These are phyloP conservation scores for Haplographium delicatum DNA, from an alignment of 495 filamentous ascomycete genomes.

Conservation along the genomic window DNA sequence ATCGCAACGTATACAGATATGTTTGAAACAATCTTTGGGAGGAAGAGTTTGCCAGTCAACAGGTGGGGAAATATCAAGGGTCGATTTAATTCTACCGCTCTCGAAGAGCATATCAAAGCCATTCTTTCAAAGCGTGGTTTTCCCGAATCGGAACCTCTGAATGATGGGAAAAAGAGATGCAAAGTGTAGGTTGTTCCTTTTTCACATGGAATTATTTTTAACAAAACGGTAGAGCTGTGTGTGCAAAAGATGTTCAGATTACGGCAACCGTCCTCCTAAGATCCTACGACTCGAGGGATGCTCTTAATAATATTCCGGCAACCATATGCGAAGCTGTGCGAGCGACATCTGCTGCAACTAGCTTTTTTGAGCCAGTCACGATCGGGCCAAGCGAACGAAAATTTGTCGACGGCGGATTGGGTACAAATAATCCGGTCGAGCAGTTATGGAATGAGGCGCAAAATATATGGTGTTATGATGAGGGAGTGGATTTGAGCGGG, in stretches of 20 bases:
- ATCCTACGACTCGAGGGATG: conserved; percentile 9
- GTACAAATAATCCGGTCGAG: conserved; percentile 38
- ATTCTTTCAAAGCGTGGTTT: conserved; percentile 21
- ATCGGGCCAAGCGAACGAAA: conserved; percentile 5
- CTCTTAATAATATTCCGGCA: conserved; percentile 11
- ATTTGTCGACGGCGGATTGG: conserved; percentile 20
- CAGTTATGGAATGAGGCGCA: conserved; percentile 32
- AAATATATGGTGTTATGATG: conserved; percentile 31
- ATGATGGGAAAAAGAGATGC: conserved; percentile 29
- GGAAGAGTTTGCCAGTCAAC: conserved; percentile 12
- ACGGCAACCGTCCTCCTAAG: conserved; percentile 8
- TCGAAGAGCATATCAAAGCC: conserved; percentile 18
- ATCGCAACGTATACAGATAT: conserved; percentile 23
- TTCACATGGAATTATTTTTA: background rate
- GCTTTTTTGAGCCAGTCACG: conserved; percentile 16
- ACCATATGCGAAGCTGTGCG: conserved; percentile 14
- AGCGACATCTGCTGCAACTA: conserved; percentile 13
- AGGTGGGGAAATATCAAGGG: conserved; percentile 1
- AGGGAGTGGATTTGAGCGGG: conserved; percentile 25
- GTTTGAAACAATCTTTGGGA: conserved; percentile 19
- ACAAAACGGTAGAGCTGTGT: conserved; percentile 10
- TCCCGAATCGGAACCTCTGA: conserved; percentile 34
- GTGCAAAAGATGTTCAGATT: conserved; percentile 6
- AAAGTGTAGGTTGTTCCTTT: conserved; percentile 10
- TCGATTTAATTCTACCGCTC: conserved; percentile 21